Evolutionary conservation across 129 eudicot species (phyloP), one percentile per base, ranked within the genome.

Genomic region (Centrapalus pauciflorus): DNA sequence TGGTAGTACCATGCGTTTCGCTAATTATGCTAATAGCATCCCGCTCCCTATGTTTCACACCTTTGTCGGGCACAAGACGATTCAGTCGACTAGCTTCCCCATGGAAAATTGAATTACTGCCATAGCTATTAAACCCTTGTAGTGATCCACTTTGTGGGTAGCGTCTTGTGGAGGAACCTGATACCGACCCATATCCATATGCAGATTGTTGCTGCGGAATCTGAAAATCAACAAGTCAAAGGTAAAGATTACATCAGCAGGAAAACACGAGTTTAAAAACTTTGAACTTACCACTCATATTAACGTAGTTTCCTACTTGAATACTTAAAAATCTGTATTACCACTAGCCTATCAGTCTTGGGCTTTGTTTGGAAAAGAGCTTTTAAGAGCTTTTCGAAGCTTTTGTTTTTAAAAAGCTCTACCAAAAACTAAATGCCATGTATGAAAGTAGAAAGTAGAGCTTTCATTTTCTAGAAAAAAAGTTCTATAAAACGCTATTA

Each of bases 21-120:
- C 60, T 55, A 25, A 79, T 61, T 49, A 61, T 34, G 48, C 70
- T 65, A 40, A 76, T 41, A 1, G 75, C 57, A 41, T 85, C 86
- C 41, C 77, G 79, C 55, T 92, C 89, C 82, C 89, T 85, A 43
- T 65, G 82, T 54, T 79, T 83, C 51, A 83, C 90, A 5, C 84
- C 83, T 79, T 77, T 87, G 41, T 85, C 93, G 4, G 72, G 48
- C 43, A 61, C 28, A 25, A 68, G 72, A 38, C 84, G 86, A 61
- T 64, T 76, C 45, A 83, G 54, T 32, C 79, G 85, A 70, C 67
- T 73, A 41, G 76, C 67, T 60, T 80, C 90, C 78, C 85, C 83
- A 7, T 77, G 74, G 48, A 84, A 68, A 68, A 70, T 64, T 57
- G 83, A 75, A 10, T 77, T 77, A 55, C 61, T 55, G 40, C 73